Percentiles rank a stretch among this genome's conserved stretches.
Evolutionary conservation across 805 yeast genomes (phyloP).

Genomic region (Alloascoidea hylecoeti): DNA sequence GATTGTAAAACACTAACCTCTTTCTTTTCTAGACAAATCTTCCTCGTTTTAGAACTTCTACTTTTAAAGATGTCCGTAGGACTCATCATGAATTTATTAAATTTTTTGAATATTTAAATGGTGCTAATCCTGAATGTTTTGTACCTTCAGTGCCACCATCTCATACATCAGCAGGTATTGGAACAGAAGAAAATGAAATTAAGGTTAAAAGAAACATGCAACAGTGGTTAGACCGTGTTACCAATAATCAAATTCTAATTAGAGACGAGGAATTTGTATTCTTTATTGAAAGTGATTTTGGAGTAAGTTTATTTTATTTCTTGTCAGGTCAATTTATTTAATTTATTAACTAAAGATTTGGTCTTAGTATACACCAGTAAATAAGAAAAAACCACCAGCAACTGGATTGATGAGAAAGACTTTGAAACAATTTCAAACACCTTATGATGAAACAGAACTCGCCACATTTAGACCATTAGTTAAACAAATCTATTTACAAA

Average conservation of each 20-base stretch:
- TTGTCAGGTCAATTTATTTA: conserved; percentile 16
- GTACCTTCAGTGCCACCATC: conserved; percentile 80
- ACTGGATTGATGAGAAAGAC: conserved; percentile 83
- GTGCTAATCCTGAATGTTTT: conserved; percentile 82
- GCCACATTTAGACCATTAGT: conserved; percentile 81
- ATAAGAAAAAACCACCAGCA: conserved; percentile 50
- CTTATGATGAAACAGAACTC: conserved; percentile 67
- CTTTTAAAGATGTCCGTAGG: conserved; percentile 64
- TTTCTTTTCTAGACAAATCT: conserved; percentile 31
- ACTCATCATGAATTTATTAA: conserved; percentile 66
- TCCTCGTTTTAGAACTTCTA: conserved; percentile 60
- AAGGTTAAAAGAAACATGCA: conserved; percentile 51
- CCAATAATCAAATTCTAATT: conserved; percentile 63
- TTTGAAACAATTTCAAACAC: conserved; percentile 81
- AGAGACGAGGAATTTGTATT: conserved; percentile 80
- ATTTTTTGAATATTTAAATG: conserved; percentile 63
- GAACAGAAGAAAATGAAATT: conserved; percentile 65
- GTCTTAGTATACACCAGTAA: conserved; percentile 40
- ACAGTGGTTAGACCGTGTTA: conserved; percentile 71
- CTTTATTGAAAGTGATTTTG: conserved; percentile 69
- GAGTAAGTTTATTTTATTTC: conserved; percentile 18
- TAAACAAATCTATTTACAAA: conserved; percentile 51
- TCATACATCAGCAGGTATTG: conserved; percentile 66
- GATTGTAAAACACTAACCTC: not conserved
- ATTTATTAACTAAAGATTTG: conserved; percentile 12